Base-by-base conservation (phyloP, 176 grass and related monocot species). In the Rhynchospora pubera region DNA sequence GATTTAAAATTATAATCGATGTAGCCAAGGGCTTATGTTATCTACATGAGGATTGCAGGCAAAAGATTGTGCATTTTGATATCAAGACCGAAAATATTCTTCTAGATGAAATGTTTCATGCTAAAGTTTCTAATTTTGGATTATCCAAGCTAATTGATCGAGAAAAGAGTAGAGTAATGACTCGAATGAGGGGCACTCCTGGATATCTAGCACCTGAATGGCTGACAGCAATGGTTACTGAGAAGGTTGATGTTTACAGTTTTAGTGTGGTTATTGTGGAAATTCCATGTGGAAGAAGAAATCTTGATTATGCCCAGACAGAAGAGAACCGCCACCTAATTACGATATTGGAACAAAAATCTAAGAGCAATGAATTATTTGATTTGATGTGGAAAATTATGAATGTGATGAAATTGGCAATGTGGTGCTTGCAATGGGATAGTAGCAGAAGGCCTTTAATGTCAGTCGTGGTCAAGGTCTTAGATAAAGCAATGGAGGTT, bases 151-250 rank as follows among this genome's bases (percentile, higher is more conserved):
- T 94, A 23, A 89, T 91, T 0, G 89, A 84, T 14, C 83, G 89
- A 24, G 87, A 91, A 15, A 16, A 86, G 10, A 83, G 83, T 10
- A 39, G 69, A 4, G 85, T 91, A 10, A 58, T 87, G 15, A 94
- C 82, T 8, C 76, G 78, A 78, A 87, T 91, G 84, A 78, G 85
- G 46, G 84, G 86, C 14, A 91, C 84, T 8, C 84, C 63, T 18
- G 89, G 91, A 14, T 91, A 93, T 46, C 19, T 93, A 5, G 92
- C 89, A 53, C 92, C 92, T 19, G 87, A 94, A 72, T 89, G 89
- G 91, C 64, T 91, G 51, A 87, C 84, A 43, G 85, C 82, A 16
- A 65, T 76, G 9, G 86, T 94, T 5, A 89, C 85, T 9, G 85
- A 89, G 16, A 94, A 91, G 44, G 89, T 34, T 6, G 89, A 94